Evolutionary conservation across 495 filamentous ascomycete genomes (phyloP).

Genomic region (Trichoderma orchidacearum): DNA sequence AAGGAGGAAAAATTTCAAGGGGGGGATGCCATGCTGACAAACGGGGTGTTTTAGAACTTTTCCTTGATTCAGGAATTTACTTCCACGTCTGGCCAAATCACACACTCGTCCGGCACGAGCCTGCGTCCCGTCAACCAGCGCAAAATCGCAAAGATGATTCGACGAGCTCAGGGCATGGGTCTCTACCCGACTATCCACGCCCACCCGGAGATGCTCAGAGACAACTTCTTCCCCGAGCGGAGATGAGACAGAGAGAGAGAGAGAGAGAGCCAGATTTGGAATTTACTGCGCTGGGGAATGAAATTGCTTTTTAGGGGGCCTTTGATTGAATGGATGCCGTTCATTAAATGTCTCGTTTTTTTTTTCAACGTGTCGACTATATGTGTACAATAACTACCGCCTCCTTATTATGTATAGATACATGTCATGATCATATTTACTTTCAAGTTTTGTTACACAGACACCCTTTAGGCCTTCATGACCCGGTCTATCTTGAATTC

Average conservation of each 20-base stretch:
- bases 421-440: conserved; percentile 4
- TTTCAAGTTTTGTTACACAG: conserved; percentile 9
- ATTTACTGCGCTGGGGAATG: no score
- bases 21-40: neutral
- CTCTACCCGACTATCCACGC: conserved; percentile 84
- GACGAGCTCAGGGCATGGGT: conserved; percentile 76
- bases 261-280: no score
- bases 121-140: conserved; percentile 81
- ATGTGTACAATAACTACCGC: conserved; percentile 7
- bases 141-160: conserved; percentile 80
- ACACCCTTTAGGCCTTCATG: conserved; percentile 16
- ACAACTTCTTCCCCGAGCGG: conserved; percentile 6
- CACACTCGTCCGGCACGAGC: conserved; percentile 56
- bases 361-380: neutral
- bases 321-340: neutral
- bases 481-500: conserved; percentile 28
- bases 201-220: conserved; percentile 73
- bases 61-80: conserved; percentile 83
- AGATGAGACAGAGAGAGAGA: neutral
- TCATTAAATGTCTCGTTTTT: neutral
- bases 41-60: conserved; percentile 62
- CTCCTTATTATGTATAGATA: conserved; percentile 10
- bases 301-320: no score
- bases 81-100: conserved; percentile 74
- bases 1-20: neutral